phyloP scores from a whole-genome alignment of 83 land plant genomes.

The Isoetes engelmannii region DNA sequence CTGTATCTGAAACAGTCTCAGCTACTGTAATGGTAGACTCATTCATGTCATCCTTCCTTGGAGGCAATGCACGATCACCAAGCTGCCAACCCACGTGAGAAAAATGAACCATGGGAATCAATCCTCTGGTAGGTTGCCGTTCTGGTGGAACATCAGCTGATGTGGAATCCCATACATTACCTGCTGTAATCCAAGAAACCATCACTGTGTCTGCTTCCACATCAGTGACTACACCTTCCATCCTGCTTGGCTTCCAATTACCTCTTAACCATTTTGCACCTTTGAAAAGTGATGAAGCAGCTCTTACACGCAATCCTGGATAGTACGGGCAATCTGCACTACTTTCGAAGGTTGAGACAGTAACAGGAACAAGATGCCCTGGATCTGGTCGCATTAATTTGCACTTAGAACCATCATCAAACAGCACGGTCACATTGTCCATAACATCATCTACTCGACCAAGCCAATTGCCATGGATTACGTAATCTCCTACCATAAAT shows the following conservation, averaged over 20 bases:
- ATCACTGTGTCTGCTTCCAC: conserved; percentile 65
- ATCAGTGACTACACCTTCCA: conserved; percentile 52
- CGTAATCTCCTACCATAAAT: conserved; percentile 64
- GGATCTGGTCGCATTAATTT: conserved; percentile 42
- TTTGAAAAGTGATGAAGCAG: conserved; percentile 36
- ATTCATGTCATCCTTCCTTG: background rate
- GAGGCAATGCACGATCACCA: conserved; percentile 72
- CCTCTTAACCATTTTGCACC: conserved; percentile 67
- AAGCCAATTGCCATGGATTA: conserved; percentile 67
- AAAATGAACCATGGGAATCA: conserved; percentile 57
- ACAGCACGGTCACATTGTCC: conserved; percentile 55
- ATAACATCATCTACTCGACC: conserved; percentile 66
- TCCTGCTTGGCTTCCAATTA: conserved; percentile 39
- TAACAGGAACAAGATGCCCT: conserved; percentile 46
- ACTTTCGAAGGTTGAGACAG: conserved; percentile 48
- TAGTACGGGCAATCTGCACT: conserved; percentile 48
- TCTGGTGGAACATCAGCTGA: conserved; percentile 36
- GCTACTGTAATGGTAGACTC: conserved; percentile 1
- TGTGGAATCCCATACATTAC: conserved; percentile 5
- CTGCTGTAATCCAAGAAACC: conserved; percentile 70
- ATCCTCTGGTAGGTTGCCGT: conserved; percentile 51
- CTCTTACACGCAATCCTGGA: conserved; percentile 69
- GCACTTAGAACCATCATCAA: conserved; percentile 79
- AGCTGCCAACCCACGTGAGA: conserved; percentile 79
- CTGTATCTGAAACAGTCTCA: conserved; percentile 19